Conservation (phyloP, 2,329 filamentous ascomycete genomes). For the Teratosphaeria viscida region DNA sequence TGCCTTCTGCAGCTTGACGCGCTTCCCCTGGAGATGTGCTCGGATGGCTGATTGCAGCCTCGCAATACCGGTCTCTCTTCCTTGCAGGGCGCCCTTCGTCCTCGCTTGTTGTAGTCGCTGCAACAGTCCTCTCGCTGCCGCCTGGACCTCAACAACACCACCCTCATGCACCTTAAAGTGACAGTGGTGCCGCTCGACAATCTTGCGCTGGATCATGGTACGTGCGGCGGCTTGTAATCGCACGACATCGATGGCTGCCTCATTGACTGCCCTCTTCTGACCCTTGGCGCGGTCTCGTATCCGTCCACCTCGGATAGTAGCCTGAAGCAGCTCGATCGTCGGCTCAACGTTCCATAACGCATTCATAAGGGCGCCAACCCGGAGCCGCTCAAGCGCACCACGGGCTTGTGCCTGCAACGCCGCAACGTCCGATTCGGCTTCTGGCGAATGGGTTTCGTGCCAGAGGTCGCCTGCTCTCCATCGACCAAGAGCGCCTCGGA, state of each 20-base stretch:
- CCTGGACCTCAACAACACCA: slow-evolving; percentile 27
- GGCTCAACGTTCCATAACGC: slow-evolving; percentile 77
- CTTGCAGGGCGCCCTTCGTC: slow-evolving; percentile 20
- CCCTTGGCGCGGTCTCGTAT: slow-evolving; percentile 31
- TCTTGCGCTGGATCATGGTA: slow-evolving; percentile 52
- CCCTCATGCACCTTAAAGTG: slow-evolving; percentile 17
- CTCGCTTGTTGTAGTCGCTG: slow-evolving; percentile 26
- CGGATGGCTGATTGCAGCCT: slow-evolving; percentile 57
- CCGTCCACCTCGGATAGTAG: slow-evolving; percentile 47
- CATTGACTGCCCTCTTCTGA: slow-evolving; percentile 52
- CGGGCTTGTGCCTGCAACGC: slow-evolving; percentile 38
- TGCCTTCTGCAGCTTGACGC: slow-evolving; percentile 8
- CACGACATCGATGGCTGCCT: slow-evolving; percentile 50
- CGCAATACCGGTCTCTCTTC: slow-evolving; percentile 31
- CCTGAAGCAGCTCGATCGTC: slow-evolving; percentile 67
- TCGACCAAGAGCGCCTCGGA: slow-evolving; percentile 45
- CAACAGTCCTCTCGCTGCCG: slow-evolving; percentile 32
- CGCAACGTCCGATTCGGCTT: slow-evolving; percentile 17
- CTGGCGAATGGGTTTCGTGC: slow-evolving; percentile 26
- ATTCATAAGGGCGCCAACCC: slow-evolving; percentile 75
- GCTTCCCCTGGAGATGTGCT: slow-evolving; percentile 43
- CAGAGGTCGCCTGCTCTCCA: slow-evolving; percentile 43
- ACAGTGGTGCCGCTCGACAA: slow-evolving; percentile 20
- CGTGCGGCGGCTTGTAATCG: slow-evolving; percentile 37
- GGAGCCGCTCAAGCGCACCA: slow-evolving; percentile 67